These are phyloP conservation scores for Cladophialophora chaetospira DNA, from an alignment of 2,329 filamentous ascomycete species.

Conservation along the genomic window DNA sequence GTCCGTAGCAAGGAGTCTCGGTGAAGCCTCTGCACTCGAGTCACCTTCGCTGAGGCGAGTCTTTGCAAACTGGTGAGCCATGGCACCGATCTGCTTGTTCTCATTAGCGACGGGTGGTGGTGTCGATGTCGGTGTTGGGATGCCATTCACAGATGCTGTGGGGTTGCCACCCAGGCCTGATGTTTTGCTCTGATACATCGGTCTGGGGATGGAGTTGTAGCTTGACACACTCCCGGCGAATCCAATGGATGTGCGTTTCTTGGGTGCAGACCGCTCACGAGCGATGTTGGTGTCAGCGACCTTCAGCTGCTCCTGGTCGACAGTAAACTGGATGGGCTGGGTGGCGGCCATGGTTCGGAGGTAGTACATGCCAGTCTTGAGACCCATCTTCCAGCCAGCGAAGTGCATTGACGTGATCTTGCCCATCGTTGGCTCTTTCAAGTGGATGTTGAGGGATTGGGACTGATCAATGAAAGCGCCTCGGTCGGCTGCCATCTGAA, in stretches of 20 bases:
- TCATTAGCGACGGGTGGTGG: constrained; percentile 59
- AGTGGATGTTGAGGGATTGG: constrained; percentile 98
- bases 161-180: constrained; percentile 37
- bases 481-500: constrained; percentile 97
- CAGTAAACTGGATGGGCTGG: constrained; percentile 97
- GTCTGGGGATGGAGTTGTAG: constrained; percentile 64
- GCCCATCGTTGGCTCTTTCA: constrained; percentile 99
- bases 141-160: constrained; percentile 56
- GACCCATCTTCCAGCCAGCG: constrained; percentile 95
- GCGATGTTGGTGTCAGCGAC: constrained; percentile 79
- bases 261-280: constrained; percentile 56
- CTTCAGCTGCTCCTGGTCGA: constrained; percentile 93
- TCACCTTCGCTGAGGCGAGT: constrained; percentile 69
- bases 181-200: constrained; percentile 64
- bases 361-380: constrained; percentile 99
- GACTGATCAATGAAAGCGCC: constrained; percentile 99
- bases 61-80: constrained; percentile 35
- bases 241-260: constrained; percentile 68
- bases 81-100: constrained; percentile 57
- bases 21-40: constrained; percentile 71
- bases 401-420: constrained; percentile 99
- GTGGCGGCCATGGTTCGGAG: constrained; percentile 96
- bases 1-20: constrained; percentile 74
- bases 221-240: constrained; percentile 52
- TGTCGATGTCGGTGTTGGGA: constrained; percentile 69